These are phyloP conservation scores for Nitzschia inconspicua DNA, from an alignment of 108 stramenopile genomes.

Conservation along the genomic window DNA sequence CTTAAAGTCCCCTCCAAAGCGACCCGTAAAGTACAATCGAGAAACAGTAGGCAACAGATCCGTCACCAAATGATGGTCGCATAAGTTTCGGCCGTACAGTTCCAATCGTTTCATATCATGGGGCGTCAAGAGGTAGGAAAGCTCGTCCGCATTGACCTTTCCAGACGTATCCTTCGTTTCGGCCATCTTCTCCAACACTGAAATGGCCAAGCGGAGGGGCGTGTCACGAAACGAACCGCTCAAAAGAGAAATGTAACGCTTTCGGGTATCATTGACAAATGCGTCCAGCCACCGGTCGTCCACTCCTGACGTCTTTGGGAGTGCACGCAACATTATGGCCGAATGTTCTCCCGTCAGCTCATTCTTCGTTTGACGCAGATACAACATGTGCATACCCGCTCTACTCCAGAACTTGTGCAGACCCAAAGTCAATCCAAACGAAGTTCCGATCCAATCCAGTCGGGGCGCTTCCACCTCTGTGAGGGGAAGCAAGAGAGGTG, in stretches of 20 bases:
- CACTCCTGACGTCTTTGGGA: constrained; percentile 74
- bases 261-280: constrained; percentile 87
- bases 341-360: constrained; percentile 98
- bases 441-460: constrained; percentile 97
- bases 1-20: constrained; percentile 69
- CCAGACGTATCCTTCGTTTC: constrained; percentile 20
- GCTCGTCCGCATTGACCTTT: constrained; percentile 70
- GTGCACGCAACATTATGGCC: constrained; percentile 89
- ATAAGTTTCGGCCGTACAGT: constrained; percentile 94
- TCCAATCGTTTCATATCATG: constrained; percentile 97
- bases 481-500: constrained; percentile 91
- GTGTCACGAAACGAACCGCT: constrained; percentile 85
- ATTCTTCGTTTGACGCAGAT: constrained; percentile 97
- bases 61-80: constrained; percentile 97
- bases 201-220: constrained; percentile 73
- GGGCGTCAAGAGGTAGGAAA: constrained; percentile 78
- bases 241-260: constrained; percentile 84
- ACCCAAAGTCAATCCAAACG: constrained; percentile 90
- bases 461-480: constrained; percentile 80
- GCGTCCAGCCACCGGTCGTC: constrained; percentile 89
- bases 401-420: constrained; percentile 94
- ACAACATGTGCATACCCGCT: constrained; percentile 87
- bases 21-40: constrained; percentile 87
- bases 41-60: constrained; percentile 91
- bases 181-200: constrained; percentile 61